Conservation (phyloP, 2,329 filamentous ascomycete genomes). For the Calonectria honghensis region DNA sequence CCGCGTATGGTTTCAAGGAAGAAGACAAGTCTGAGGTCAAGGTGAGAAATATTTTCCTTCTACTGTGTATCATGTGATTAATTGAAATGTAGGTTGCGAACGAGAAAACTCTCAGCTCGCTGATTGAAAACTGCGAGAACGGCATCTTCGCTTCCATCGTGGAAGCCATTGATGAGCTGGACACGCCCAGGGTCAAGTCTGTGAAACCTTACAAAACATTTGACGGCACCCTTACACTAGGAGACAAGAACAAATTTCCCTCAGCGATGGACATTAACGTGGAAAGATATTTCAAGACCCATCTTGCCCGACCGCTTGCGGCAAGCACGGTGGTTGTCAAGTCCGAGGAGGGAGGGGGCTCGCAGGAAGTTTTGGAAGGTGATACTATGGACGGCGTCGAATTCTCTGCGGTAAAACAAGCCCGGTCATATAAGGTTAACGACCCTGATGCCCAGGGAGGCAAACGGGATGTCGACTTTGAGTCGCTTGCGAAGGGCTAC, state of each 20-base stretch:
- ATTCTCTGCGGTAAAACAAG: slow-evolving; percentile 83
- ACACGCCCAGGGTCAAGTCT: slow-evolving; percentile 84
- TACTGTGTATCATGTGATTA: neutral
- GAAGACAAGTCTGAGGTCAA: slow-evolving; percentile 86
- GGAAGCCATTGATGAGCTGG: slow-evolving; percentile 87
- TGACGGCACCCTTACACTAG: slow-evolving; percentile 86
- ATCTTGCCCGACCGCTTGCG: slow-evolving; percentile 82
- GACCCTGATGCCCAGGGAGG: slow-evolving; percentile 84
- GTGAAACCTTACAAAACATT: slow-evolving; percentile 86
- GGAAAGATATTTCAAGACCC: slow-evolving; percentile 92
- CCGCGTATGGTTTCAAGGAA: slow-evolving; percentile 93
- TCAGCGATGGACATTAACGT: slow-evolving; percentile 88
- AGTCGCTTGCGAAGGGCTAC: slow-evolving; percentile 93
- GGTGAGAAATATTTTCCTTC: slow-evolving; percentile 63
- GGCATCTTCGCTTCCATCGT: slow-evolving; percentile 89
- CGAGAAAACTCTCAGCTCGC: slow-evolving; percentile 78
- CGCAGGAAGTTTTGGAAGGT: slow-evolving; percentile 70
- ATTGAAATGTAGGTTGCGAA: slow-evolving; percentile 70
- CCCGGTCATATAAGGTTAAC: slow-evolving; percentile 87
- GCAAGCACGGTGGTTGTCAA: slow-evolving; percentile 85
- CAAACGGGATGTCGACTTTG: slow-evolving; percentile 87
- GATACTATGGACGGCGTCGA: slow-evolving; percentile 71
- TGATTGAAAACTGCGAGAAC: slow-evolving; percentile 80
- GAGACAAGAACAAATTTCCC: slow-evolving; percentile 83
- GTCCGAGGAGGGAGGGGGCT: slow-evolving; percentile 66